These are phyloP conservation scores for Globisporangium cylindrosporum DNA, from an alignment of 352 stramenopile genomes.

Conservation along the genomic window DNA sequence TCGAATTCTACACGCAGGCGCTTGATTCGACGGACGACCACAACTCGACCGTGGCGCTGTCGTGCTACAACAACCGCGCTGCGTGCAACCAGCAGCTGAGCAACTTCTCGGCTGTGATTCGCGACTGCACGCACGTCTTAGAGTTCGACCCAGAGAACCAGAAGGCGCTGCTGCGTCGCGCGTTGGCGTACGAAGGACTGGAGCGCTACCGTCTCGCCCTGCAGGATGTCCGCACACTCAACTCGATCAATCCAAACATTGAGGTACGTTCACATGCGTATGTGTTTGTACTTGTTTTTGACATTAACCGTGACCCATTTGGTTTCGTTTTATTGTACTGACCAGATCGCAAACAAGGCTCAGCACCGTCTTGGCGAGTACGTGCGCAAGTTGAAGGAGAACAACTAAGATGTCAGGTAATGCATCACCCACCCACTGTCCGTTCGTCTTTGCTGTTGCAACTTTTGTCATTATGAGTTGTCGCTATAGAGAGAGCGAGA, in stretches of 20 bases:
- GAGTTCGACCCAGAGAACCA: constrained; percentile 94
- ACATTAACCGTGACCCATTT: background rate
- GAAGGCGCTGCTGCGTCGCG: constrained; percentile 93
- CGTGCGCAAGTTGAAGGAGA: constrained; percentile 85
- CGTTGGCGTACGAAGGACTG: constrained; percentile 93
- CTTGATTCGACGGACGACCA: constrained; percentile 82
- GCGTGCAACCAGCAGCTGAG: constrained; percentile 97
- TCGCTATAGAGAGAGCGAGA: constrained; percentile 2
- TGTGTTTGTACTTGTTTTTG: no score
- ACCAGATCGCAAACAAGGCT: constrained; percentile 83
- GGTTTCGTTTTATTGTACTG: background rate
- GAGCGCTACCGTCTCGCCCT: constrained; percentile 91
- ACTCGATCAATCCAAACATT: constrained; percentile 86
- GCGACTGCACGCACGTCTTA: constrained; percentile 93
- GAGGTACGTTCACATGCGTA: constrained; percentile 41
- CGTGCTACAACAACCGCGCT: constrained; percentile 94
- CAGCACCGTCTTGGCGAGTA: constrained; percentile 88
- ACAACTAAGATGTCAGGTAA: constrained; percentile 36
- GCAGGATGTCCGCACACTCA: constrained; percentile 83
- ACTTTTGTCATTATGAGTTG: background rate
- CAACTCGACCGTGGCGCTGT: constrained; percentile 81
- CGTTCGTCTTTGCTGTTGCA: constrained; percentile 2
- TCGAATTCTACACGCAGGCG: constrained; percentile 92
- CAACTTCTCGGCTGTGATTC: constrained; percentile 95
- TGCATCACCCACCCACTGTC: background rate